A percentile compares a stretch with the other conserved stretches of the same genome.
These are phyloP conservation scores for Entomortierella chlamydospora DNA, from an alignment of 192 early-diverging fungal species.

Conservation along the genomic window DNA sequence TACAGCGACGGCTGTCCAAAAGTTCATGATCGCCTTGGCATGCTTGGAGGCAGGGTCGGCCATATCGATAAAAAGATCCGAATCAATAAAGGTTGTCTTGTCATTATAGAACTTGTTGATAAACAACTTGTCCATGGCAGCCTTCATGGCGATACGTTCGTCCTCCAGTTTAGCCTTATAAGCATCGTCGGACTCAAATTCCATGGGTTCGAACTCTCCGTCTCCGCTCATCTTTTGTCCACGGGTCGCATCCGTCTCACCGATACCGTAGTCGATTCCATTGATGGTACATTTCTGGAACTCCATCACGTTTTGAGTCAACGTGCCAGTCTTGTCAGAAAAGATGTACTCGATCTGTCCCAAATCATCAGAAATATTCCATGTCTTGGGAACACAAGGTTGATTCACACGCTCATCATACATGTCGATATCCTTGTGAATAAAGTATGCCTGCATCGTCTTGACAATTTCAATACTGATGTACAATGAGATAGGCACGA, in stretches of 20 bases:
- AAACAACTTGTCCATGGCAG: slow-evolving; percentile 66
- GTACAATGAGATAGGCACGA: slow-evolving; percentile 96
- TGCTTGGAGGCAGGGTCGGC: slow-evolving; percentile 64
- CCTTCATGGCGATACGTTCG: slow-evolving; percentile 65
- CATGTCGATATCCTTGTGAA: slow-evolving; percentile 91
- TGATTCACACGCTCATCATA: slow-evolving; percentile 82
- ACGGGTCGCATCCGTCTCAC: slow-evolving; percentile 64
- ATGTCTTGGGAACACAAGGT: slow-evolving; percentile 86
- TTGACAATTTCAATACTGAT: slow-evolving; percentile 95
- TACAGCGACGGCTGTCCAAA: slow-evolving; percentile 86
- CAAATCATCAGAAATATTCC: slow-evolving; percentile 93
- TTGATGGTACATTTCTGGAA: slow-evolving; percentile 92
- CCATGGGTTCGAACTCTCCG: slow-evolving; percentile 44
- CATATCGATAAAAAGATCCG: slow-evolving; percentile 73
- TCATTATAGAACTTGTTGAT: slow-evolving; percentile 72
- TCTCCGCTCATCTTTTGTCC: slow-evolving; percentile 56
- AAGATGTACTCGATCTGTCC: slow-evolving; percentile 98
- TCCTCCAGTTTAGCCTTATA: slow-evolving; percentile 50
- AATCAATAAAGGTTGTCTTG: slow-evolving; percentile 78
- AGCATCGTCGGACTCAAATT: slow-evolving; percentile 39
- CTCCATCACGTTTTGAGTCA: slow-evolving; percentile 98
- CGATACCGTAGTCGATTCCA: slow-evolving; percentile 84
- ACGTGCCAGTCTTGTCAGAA: slow-evolving; percentile 97
- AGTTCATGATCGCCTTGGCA: slow-evolving; percentile 74
- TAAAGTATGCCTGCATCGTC: slow-evolving; percentile 92